phyloP scores from a whole-genome alignment of 495 filamentous ascomycete species.

The Choiromyces venosus region DNA sequence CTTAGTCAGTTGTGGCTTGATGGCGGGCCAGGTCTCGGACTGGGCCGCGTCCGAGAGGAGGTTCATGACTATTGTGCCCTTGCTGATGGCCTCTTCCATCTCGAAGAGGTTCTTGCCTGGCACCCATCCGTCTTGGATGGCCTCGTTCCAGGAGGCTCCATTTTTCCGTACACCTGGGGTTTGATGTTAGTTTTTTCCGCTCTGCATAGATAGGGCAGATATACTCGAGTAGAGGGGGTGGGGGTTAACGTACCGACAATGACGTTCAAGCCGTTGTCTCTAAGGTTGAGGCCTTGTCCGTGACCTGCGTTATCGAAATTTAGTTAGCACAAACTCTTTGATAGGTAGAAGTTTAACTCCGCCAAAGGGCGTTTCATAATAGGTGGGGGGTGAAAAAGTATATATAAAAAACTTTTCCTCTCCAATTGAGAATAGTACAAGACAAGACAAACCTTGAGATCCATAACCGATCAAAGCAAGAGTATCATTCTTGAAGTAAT shows the following conservation, averaged over 20 bases:
- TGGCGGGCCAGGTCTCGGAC: slow-evolving; percentile 93
- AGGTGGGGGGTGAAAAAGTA: not conserved
- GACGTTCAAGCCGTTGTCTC: slow-evolving; percentile 98
- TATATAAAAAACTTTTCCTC: not conserved
- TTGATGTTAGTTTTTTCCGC: not conserved
- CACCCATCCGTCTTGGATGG: slow-evolving; percentile 93
- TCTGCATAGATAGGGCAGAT: not conserved
- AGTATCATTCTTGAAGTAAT: slow-evolving; percentile 98
- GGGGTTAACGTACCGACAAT: slow-evolving; percentile 61
- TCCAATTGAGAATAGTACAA: not conserved
- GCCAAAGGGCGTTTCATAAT: not conserved
- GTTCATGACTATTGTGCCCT: slow-evolving; percentile 97
- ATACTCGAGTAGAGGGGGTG: not conserved
- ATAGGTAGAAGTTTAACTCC: not conserved
- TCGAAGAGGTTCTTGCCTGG: slow-evolving; percentile 98
- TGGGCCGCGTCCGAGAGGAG: slow-evolving; percentile 95
- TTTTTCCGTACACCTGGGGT: slow-evolving; percentile 75
- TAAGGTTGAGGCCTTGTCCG: slow-evolving; percentile 97
- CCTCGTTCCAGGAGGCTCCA: slow-evolving; percentile 96
- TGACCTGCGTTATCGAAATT: slow-evolving; percentile 54
- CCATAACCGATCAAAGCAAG: slow-evolving; percentile 98
- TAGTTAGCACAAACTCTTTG: not conserved
- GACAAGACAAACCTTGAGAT: slow-evolving; percentile 58
- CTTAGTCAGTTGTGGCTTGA: slow-evolving; percentile 97
- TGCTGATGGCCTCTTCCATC: slow-evolving; percentile 86